Evolutionary conservation across 1,139 yeast genomes (phyloP).

Genomic region (Yamadazyma friedrichii): DNA sequence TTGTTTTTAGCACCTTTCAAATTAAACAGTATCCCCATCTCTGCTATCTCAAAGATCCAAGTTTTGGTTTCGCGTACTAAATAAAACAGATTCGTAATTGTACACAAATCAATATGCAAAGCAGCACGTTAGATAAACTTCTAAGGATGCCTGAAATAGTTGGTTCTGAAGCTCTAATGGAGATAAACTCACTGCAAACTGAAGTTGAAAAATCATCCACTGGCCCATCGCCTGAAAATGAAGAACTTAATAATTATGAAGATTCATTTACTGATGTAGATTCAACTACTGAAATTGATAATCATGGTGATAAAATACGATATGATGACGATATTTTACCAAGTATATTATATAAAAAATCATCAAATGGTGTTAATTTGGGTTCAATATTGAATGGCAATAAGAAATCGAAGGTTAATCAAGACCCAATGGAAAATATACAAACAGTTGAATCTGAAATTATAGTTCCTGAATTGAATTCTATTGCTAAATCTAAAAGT

Average conservation of each 20-base stretch:
- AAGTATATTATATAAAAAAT: conserved; percentile 1
- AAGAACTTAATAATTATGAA: neutral
- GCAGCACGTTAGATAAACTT: conserved; percentile 1
- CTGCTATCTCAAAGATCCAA: neutral
- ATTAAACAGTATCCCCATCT: conserved; percentile 19
- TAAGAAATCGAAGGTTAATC: neutral
- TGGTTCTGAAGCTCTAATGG: conserved; percentile 2
- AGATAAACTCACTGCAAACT: conserved; percentile 6
- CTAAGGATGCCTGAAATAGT: conserved; percentile 1
- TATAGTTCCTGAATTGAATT: neutral
- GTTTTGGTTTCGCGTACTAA: neutral
- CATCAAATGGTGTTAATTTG: neutral
- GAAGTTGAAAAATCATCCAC: neutral
- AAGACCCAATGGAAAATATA: neutral
- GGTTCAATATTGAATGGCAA: conserved; percentile 6
- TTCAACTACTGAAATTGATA: neutral
- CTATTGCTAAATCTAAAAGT: conserved; percentile 1
- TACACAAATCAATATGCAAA: conserved; percentile 5
- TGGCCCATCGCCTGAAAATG: neutral
- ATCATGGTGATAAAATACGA: neutral
- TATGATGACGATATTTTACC: conserved; percentile 1
- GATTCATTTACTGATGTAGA: neutral
- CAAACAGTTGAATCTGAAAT: neutral
- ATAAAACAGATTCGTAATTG: neutral
- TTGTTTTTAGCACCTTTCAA: conserved; percentile 14